Conservation (phyloP, 2,329 filamentous ascomycete genomes). For the Penicillium nordicum region DNA sequence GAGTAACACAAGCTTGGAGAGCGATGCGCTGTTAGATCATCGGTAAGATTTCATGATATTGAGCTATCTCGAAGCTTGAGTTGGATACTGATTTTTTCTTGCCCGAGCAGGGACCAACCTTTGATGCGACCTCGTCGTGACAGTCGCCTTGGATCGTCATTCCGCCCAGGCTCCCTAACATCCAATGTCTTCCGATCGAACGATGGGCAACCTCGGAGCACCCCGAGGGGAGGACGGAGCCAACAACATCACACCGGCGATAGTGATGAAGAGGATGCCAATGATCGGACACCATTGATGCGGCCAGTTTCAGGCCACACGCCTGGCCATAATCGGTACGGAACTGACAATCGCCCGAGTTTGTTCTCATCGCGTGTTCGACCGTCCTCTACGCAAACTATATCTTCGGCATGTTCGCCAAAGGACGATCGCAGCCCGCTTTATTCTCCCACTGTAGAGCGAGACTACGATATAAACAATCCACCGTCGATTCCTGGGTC, state of each 20-base stretch:
- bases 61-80: neutral
- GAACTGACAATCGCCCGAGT: conserved; percentile 29
- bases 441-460: conserved; percentile 24
- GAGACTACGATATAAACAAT: conserved; percentile 62
- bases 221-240: conserved; percentile 30
- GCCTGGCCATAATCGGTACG: conserved; percentile 36
- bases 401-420: conserved; percentile 31
- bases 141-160: conserved; percentile 42
- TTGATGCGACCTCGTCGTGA: conserved; percentile 63
- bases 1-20: conserved; percentile 86
- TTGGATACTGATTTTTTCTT: conserved; percentile 9
- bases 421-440: conserved; percentile 24
- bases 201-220: conserved; percentile 32
- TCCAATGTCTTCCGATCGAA: conserved; percentile 45
- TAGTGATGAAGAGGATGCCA: conserved; percentile 36
- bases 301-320: conserved; percentile 29
- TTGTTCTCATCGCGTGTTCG: conserved; percentile 26
- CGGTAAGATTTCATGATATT: conserved; percentile 50
- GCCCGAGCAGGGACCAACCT: conserved; percentile 53
- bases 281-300: conserved; percentile 57
- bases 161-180: conserved; percentile 34
- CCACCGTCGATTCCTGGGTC: conserved; percentile 61
- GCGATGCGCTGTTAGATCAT: conserved; percentile 82
- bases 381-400: conserved; percentile 26
- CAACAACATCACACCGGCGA: conserved; percentile 24